A percentile compares a stretch with the other conserved stretches of the same genome.
These are phyloP conservation scores for Erodium maritimum DNA, from an alignment of 345 rosid genomes.

Conservation along the genomic window DNA sequence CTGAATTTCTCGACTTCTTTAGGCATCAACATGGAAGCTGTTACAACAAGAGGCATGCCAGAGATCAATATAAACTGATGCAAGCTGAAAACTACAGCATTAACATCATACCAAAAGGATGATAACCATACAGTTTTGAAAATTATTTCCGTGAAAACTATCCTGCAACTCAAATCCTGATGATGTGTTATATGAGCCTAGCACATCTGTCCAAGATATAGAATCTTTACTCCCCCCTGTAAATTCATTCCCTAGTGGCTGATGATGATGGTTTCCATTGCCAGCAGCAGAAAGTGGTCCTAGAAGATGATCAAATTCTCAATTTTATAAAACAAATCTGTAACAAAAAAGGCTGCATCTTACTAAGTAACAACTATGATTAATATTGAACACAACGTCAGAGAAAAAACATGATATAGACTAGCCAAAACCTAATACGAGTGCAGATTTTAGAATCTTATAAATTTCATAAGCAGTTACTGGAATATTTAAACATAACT, in stretches of 20 bases:
- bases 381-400: too few relatives aligned
- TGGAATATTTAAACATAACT: not conserved
- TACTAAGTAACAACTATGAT: too few relatives aligned
- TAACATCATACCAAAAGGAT: not conserved
- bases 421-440: too few relatives aligned
- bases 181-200: constrained; percentile 30
- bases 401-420: too few relatives aligned
- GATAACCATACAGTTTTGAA: not conserved
- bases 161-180: constrained; percentile 31
- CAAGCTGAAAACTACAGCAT: not conserved
- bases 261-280: constrained; percentile 12
- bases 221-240: too few relatives aligned
- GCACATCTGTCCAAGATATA: constrained; percentile 43
- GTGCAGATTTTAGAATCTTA: not conserved
- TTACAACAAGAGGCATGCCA: not conserved
- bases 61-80: not conserved
- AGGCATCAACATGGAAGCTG: not conserved
- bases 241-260: constrained; percentile 8
- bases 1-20: not conserved
- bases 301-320: not conserved
- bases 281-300: constrained; percentile 30
- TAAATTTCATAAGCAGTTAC: too few relatives aligned
- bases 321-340: too few relatives aligned
- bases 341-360: too few relatives aligned
- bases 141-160: not conserved